phyloP scores from a whole-genome alignment of 2,329 filamentous ascomycete species.

The Thermochaetoides dissita region DNA sequence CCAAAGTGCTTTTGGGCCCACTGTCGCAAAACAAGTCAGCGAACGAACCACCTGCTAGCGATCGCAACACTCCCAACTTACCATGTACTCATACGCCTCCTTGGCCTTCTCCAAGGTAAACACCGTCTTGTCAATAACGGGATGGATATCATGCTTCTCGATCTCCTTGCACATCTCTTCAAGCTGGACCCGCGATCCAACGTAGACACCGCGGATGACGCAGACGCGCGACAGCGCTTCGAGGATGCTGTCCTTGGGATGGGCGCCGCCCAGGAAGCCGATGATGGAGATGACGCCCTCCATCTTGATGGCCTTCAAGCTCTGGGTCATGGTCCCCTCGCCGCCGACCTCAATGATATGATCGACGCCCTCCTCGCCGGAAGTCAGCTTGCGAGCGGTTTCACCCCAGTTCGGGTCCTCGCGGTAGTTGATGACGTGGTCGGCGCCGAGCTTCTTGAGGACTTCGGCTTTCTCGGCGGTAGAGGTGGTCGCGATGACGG shows the following conservation, averaged over 20 bases:
- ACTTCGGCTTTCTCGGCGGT: constrained; percentile 32
- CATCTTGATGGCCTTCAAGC: constrained; percentile 18
- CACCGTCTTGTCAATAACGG: constrained; percentile 24
- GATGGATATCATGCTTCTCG: constrained; percentile 28
- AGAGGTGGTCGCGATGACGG: constrained; percentile 44
- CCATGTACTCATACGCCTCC: constrained; percentile 41
- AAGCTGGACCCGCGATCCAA: constrained; percentile 26
- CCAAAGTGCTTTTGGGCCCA: constrained; percentile 41
- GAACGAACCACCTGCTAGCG: too few species aligned
- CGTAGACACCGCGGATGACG: constrained; percentile 27
- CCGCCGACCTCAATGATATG: constrained; percentile 45
- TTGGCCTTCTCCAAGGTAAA: constrained; percentile 25
- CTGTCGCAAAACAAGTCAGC: constrained; percentile 10
- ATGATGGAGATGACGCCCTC: constrained; percentile 25
- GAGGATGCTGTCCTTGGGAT: constrained; percentile 35
- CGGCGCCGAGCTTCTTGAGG: constrained; percentile 38
- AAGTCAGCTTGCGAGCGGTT: constrained; percentile 34
- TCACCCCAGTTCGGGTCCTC: constrained; percentile 39
- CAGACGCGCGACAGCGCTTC: constrained; percentile 30
- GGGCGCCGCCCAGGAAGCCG: constrained; percentile 28
- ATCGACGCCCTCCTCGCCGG: constrained; percentile 31
- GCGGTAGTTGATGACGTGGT: constrained; percentile 44
- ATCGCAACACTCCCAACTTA: constrained; percentile 10
- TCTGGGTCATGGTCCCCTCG: constrained; percentile 32
- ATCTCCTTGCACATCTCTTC: constrained; percentile 30